phyloP scores from a whole-genome alignment of 352 stramenopile genomes.

The Hyaloperonospora brassicae region DNA sequence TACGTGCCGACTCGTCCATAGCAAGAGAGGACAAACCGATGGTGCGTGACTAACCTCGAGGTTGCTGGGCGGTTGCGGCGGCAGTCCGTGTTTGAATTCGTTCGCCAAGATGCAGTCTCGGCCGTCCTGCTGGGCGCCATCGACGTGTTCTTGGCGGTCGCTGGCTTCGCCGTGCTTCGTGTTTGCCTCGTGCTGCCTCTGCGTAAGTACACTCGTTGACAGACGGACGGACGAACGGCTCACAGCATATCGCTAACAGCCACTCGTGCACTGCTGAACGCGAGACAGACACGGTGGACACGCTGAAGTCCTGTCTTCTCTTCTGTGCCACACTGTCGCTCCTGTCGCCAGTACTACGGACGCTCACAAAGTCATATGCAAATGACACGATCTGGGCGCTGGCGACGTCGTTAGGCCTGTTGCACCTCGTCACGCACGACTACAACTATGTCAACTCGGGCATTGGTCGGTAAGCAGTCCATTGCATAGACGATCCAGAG shows the following conservation, averaged over 20 bases:
- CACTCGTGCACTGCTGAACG: background rate
- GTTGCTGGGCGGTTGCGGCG: constrained; percentile 2
- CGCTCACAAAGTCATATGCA: constrained; percentile 84
- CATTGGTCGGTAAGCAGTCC: constrained; percentile 42
- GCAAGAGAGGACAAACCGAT: background rate
- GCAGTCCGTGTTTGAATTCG: constrained; percentile 71
- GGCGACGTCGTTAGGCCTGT: constrained; percentile 54
- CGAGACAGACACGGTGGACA: constrained; percentile 36
- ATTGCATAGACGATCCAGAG: background rate
- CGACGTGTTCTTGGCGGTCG: constrained; percentile 45
- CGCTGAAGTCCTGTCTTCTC: constrained; percentile 62
- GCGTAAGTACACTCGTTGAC: constrained; percentile 22
- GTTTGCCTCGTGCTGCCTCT: constrained; percentile 29
- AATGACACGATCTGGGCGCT: constrained; percentile 90
- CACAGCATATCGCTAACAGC: background rate
- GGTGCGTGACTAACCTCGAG: background rate
- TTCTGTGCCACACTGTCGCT: constrained; percentile 82
- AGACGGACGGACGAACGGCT: background rate
- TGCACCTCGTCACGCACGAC: constrained; percentile 89
- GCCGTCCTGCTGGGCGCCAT: constrained; percentile 46
- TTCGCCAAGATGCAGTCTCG: constrained; percentile 47
- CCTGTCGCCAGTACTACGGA: constrained; percentile 84
- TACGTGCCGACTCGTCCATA: constrained; percentile 23
- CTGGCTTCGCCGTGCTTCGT: constrained; percentile 51
- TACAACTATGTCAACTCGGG: constrained; percentile 85